phyloP scores from a whole-genome alignment of 805 yeast genomes.

The Metschnikowia peoriensis region DNA sequence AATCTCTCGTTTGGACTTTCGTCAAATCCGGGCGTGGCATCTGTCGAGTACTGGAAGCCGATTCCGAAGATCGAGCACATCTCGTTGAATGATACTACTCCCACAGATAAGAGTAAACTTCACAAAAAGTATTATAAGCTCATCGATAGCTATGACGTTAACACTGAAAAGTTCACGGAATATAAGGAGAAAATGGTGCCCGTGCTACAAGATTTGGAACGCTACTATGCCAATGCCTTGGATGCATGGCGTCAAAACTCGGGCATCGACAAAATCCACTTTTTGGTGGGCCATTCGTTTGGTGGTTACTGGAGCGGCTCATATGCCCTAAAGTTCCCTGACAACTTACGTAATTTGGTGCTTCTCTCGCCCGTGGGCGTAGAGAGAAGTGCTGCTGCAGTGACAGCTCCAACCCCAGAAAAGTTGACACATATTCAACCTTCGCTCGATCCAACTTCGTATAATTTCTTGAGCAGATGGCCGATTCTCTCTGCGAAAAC shows the following conservation, averaged over 20 bases:
- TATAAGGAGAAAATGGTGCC: constrained; percentile 38
- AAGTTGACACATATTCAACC: constrained; percentile 21
- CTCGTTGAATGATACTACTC: constrained; percentile 25
- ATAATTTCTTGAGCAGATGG: constrained; percentile 46
- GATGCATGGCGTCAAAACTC: constrained; percentile 61
- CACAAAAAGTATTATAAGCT: constrained; percentile 41
- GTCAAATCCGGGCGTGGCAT: constrained; percentile 38
- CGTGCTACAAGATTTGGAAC: constrained; percentile 46
- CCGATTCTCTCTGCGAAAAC: constrained; percentile 36
- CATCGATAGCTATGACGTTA: constrained; percentile 33
- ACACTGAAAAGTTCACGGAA: constrained; percentile 24
- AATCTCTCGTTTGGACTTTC: constrained; percentile 52
- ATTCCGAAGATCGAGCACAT: constrained; percentile 22
- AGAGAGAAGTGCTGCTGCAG: constrained; percentile 63
- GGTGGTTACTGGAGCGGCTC: constrained; percentile 74
- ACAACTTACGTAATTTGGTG: constrained; percentile 50
- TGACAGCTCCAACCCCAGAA: constrained; percentile 34
- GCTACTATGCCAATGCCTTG: constrained; percentile 54
- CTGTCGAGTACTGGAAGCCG: constrained; percentile 18
- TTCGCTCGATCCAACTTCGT: constrained; percentile 42
- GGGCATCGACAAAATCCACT: constrained; percentile 51
- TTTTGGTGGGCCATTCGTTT: constrained; percentile 71
- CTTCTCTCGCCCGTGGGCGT: constrained; percentile 78
- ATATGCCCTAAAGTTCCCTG: constrained; percentile 59
- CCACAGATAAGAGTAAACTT: constrained; percentile 27